Base-by-base conservation (phyloP, 208 protist genomes). In the Crithidia bombi region DNA sequence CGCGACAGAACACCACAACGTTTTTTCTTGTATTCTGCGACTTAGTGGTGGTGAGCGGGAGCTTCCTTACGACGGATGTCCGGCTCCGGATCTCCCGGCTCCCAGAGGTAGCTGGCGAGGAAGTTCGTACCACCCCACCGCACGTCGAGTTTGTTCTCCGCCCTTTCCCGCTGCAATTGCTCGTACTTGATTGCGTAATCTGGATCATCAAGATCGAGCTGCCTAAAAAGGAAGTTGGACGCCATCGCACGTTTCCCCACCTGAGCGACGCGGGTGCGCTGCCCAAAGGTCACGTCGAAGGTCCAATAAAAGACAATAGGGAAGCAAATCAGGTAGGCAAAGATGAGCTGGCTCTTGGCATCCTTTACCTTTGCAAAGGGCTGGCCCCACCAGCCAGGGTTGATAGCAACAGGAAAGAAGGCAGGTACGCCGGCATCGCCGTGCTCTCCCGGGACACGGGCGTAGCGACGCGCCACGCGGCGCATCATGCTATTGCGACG, bases 381-480 rank as follows among this genome's bases (percentile, higher is more conserved):
- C 72, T 91, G 85, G 2, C 91, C 91, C 89, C 89, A 96, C 89
- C 85, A 92, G 44, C 86, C 83, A 26, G 89, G 89, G 79, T 92
- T 93, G 75, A 96, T 96, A 49, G 88, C 75, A 32, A 96, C 83
- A 30, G 91, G 91, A 63, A 87, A 96, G 71, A 96, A 96, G n/a
- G 91, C 81, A 14, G 91, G 89, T 5, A 78, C 70, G 38, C 72
- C 83, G 33, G 49, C 87, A 49, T 94, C 87, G 30, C 91, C 89
- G 76, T 96, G 89, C 76, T 96, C 82, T 54, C 89, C 91, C 39
- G 89, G 88, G 36, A 96, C 87, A 78, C 91, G 89, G 10, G 83
- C 89, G 77, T 94, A 96, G 55, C 79, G 83, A 26, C 87, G 86
- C 43, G 89, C 86, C 7, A 96, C 91, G 30, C 89, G 86, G 46